Base-by-base conservation (phyloP, 352 stramenopile genomes). In the Globisporangium barbulae region DNA sequence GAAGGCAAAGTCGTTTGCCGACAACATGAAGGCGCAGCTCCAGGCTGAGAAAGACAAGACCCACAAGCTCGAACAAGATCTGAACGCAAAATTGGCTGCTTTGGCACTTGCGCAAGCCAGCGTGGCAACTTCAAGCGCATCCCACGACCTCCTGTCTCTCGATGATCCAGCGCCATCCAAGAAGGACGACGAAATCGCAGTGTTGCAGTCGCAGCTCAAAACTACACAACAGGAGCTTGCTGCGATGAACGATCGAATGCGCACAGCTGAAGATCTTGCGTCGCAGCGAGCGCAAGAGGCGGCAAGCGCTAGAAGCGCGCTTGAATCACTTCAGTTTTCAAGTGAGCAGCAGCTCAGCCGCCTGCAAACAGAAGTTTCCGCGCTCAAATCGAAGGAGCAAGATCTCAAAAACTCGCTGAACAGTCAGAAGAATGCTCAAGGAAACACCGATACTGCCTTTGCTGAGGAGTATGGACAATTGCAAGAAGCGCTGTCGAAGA, bases 1-100 rank as follows among this genome's bases (percentile, higher is more conserved):
- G n/a, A 78, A 80, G 12, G 81, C 79, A 52, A 92, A 92, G 61
- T 70, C 73, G 13, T 90, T 88, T 52, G 79, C 83, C 0, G 83
- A 92, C 61, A 75, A 60, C 50, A 87, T 92, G 73, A 89, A 84
- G 59, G 68, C 69, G 35, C 81, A 92, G 42, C 57, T 92, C 3
- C 72, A 88, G 53, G 57, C 63, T 0, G 84, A 93, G 57, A 89
- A 88, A 48, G 70, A 89, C 19, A 86, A 84, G 64, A 63, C 66
- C 17, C 67, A 64, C 28, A 68, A 61, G 3, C 67, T 90, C 5
- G 83, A 92, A 68, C 72, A 72, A 9, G 69, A 85, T 35, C 55
- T 92, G 13, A 70, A 81, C 25, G 76, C 78, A 3, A 86, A 78
- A 42, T 65, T 37, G 0, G 69, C 70, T 45, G 75, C 72, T 13